Evolutionary conservation across 2,329 filamentous ascomycete species (phyloP).

Genomic region (Ascosphaera acerosa): DNA sequence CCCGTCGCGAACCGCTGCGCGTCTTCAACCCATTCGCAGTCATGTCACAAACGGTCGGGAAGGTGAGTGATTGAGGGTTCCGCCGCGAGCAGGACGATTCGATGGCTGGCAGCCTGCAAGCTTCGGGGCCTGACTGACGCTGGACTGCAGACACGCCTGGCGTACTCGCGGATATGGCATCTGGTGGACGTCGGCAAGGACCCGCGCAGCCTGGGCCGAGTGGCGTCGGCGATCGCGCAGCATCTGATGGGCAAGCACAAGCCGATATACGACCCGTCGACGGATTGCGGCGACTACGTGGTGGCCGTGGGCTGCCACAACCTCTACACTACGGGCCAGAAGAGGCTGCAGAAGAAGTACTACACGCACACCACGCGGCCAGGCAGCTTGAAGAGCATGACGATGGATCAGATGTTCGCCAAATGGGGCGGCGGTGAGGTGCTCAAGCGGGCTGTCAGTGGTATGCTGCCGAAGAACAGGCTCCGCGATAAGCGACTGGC

Average conservation of each 20-base stretch:
- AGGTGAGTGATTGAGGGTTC: constrained; percentile 11
- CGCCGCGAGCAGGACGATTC: neutral
- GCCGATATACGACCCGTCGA: constrained; percentile 88
- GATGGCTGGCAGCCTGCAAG: constrained; percentile 2
- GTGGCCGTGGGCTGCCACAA: constrained; percentile 77
- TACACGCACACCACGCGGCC: constrained; percentile 84
- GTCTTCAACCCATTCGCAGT: too few relatives aligned
- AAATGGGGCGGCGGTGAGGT: constrained; percentile 90
- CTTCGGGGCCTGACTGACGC: constrained; percentile 1
- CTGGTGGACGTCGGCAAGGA: constrained; percentile 48
- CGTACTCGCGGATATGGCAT: constrained; percentile 94
- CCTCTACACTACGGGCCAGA: constrained; percentile 70
- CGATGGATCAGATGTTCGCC: constrained; percentile 82
- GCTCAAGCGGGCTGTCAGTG: constrained; percentile 69
- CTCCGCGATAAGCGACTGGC: constrained; percentile 68
- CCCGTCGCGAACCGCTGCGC: too few relatives aligned
- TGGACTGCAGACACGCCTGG: constrained; percentile 52
- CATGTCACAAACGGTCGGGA: constrained; percentile 21
- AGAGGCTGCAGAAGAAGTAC: constrained; percentile 84
- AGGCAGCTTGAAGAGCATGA: constrained; percentile 64
- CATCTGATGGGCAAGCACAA: constrained; percentile 98
- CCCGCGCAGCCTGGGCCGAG: constrained; percentile 61
- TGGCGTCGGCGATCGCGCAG: constrained; percentile 66
- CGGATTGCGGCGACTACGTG: constrained; percentile 97
- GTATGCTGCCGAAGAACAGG: constrained; percentile 95